phyloP scores from a whole-genome alignment of 1,284 basidiomycete species.

The Dichomitus squalens region DNA sequence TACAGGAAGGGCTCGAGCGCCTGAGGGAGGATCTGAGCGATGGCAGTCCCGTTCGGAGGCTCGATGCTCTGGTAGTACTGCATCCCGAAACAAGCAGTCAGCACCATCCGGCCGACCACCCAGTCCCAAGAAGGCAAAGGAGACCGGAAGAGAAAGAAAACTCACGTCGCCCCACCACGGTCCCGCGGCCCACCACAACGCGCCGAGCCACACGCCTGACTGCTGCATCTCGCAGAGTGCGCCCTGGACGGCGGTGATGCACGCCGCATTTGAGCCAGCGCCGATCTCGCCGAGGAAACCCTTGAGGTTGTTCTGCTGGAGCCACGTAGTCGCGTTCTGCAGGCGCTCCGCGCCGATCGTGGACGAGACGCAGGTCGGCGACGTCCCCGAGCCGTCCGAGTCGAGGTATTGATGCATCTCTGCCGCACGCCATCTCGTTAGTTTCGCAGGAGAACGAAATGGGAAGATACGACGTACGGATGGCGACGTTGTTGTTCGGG shows the following conservation, averaged over 20 bases:
- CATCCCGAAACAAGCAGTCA: constrained; percentile 3
- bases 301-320: constrained; percentile 59
- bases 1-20: constrained; percentile 59
- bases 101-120: constrained; percentile 1
- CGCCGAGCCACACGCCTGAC: constrained; percentile 55
- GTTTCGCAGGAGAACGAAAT: background rate
- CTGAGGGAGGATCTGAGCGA: constrained; percentile 56
- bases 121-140: background rate
- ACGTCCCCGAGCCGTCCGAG: constrained; percentile 64
- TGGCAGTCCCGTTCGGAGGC: constrained; percentile 56
- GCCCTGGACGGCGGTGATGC: constrained; percentile 55
- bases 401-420: constrained; percentile 77
- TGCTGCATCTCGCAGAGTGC: constrained; percentile 62
- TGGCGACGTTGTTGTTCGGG: constrained; percentile 63
- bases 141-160: constrained; percentile 21
- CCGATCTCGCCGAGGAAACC: constrained; percentile 69
- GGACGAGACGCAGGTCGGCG: constrained; percentile 53
- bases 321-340: constrained; percentile 57
- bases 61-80: constrained; percentile 68
- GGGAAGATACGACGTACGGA: constrained; percentile 39
- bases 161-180: constrained; percentile 63
- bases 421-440: constrained; percentile 16
- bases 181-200: constrained; percentile 61
- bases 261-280: constrained; percentile 53
- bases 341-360: constrained; percentile 63